These are phyloP conservation scores for Brettanomyces naardenensis DNA, from an alignment of 805 yeast species.

Conservation along the genomic window DNA sequence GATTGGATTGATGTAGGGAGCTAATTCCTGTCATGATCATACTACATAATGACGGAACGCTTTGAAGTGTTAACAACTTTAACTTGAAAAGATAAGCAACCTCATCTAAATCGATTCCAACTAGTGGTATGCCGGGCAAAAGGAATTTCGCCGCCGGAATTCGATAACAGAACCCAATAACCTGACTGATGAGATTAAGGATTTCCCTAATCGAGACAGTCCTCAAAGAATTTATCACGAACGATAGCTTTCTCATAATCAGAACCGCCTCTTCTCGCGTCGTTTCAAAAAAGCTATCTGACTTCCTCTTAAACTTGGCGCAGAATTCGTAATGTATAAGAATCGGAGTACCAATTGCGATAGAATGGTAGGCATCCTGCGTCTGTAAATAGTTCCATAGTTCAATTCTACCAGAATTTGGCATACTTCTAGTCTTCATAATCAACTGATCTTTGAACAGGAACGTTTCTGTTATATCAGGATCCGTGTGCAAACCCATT, in stretches of 20 bases:
- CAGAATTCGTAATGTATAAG: slow-evolving; percentile 11
- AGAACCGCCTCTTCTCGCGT: background rate
- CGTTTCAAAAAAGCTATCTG: background rate
- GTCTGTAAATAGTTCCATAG: slow-evolving; percentile 13
- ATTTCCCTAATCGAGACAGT: background rate
- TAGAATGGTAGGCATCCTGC: slow-evolving; percentile 8
- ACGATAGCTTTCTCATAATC: background rate
- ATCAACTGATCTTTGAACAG: background rate
- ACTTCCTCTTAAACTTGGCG: slow-evolving; percentile 1
- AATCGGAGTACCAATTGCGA: slow-evolving; percentile 6
- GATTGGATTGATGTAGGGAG: background rate
- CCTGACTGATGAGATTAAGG: background rate
- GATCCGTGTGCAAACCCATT: slow-evolving; percentile 8
- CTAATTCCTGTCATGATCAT: background rate
- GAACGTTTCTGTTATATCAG: background rate
- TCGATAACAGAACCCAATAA: background rate
- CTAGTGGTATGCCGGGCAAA: too few species aligned
- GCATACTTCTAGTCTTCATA: background rate
- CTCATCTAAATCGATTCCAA: background rate
- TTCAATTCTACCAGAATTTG: background rate
- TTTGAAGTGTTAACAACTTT: background rate
- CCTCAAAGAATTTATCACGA: background rate
- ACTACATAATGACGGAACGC: background rate
- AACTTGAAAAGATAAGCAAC: background rate
- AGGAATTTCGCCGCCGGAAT: too few species aligned